Conservation (phyloP, 805 yeast genomes). For the Priceomyces fermenticarens region DNA sequence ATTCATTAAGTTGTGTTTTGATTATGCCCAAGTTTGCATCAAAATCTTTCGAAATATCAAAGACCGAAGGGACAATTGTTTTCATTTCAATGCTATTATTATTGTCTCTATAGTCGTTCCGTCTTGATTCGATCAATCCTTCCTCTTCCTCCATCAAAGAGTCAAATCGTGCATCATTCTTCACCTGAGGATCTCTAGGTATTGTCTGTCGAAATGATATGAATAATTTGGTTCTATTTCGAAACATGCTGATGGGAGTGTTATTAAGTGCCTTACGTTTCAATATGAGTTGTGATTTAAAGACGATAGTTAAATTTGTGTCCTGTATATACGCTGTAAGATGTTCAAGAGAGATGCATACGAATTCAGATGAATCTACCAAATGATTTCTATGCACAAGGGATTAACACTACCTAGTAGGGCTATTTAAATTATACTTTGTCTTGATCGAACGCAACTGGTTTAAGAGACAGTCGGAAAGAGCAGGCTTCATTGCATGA, state of each 20-base stretch:
- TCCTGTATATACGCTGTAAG: too few relatives aligned
- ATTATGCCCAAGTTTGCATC: conserved; percentile 59
- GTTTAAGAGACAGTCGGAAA: conserved; percentile 4
- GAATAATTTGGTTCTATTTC: conserved; percentile 92
- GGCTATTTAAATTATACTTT: neutral
- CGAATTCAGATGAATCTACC: too few relatives aligned
- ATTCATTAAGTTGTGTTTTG: conserved; percentile 50
- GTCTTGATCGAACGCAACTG: conserved; percentile 1
- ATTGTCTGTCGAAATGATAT: conserved; percentile 86
- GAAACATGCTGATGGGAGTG: conserved; percentile 69
- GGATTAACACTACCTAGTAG: too few relatives aligned
- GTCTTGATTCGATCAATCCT: conserved; percentile 47
- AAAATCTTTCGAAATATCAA: conserved; percentile 69
- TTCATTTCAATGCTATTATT: conserved; percentile 52
- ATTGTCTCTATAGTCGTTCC: conserved; percentile 22
- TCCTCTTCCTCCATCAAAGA: conserved; percentile 53
- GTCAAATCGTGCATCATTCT: conserved; percentile 28
- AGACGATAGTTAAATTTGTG: too few relatives aligned
- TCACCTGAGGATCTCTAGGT: conserved; percentile 49
- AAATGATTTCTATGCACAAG: too few relatives aligned
- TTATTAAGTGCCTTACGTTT: neutral
- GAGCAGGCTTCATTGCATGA: neutral
- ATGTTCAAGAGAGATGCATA: too few relatives aligned
- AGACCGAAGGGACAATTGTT: conserved; percentile 72
- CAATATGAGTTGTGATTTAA: neutral